These are phyloP conservation scores for Aspergillus caelatus DNA, from an alignment of 2,329 filamentous ascomycete species.

Conservation along the genomic window DNA sequence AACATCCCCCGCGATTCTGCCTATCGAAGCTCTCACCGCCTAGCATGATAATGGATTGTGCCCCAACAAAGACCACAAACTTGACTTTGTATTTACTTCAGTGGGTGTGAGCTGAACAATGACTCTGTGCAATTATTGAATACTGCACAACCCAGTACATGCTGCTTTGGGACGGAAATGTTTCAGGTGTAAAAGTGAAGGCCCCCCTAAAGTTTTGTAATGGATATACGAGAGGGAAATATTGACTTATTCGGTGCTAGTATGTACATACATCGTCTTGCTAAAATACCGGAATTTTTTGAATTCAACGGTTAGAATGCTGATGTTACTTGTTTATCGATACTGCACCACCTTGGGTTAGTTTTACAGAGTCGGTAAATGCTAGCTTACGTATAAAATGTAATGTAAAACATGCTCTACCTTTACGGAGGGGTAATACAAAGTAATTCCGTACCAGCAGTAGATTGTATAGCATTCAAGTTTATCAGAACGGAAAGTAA, in stretches of 20 bases:
- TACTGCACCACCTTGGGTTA: background rate
- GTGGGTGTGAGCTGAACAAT: background rate
- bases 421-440: background rate
- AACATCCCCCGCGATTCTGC: background rate
- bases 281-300: background rate
- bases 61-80: background rate
- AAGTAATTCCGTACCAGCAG: background rate
- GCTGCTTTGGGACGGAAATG: background rate
- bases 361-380: background rate
- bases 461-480: background rate
- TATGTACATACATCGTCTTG: background rate
- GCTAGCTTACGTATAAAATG: background rate
- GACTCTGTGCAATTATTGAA: background rate
- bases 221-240: background rate
- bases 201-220: background rate
- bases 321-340: background rate
- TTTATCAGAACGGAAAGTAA: background rate
- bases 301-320: background rate
- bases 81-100: background rate
- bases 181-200: background rate
- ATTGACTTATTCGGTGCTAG: background rate
- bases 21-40: background rate
- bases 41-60: background rate
- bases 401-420: background rate
- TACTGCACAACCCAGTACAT: background rate